These are phyloP conservation scores for Phytophthora hybrid DNA, from an alignment of 352 stramenopile genomes.

Conservation along the genomic window DNA sequence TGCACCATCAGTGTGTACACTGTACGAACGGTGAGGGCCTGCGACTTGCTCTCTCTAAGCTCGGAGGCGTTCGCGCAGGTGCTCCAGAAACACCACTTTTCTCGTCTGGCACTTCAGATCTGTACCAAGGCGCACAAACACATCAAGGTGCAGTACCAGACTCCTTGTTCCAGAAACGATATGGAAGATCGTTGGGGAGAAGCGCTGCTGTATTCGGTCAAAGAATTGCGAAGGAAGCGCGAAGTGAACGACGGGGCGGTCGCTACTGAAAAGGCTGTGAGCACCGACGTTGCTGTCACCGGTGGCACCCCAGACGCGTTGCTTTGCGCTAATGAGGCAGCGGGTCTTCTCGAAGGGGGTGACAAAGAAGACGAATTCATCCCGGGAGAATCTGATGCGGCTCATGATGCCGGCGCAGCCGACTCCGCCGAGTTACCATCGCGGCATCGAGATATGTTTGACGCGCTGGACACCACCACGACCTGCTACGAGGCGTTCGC, in stretches of 20 bases:
- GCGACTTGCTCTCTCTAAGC: slow-evolving; percentile 34
- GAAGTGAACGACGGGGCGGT: background rate
- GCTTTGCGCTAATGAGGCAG: background rate
- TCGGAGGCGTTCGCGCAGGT: slow-evolving; percentile 47
- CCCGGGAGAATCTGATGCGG: background rate
- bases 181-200: slow-evolving; percentile 32
- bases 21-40: slow-evolving; percentile 33
- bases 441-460: slow-evolving; percentile 20
- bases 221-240: background rate
- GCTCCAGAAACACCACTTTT: slow-evolving; percentile 31
- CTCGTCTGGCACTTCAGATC: slow-evolving; percentile 22
- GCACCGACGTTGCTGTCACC: background rate
- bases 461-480: slow-evolving; percentile 33
- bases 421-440: background rate
- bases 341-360: background rate
- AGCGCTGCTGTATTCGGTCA: slow-evolving; percentile 18
- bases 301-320: background rate
- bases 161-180: slow-evolving; percentile 10
- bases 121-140: slow-evolving; percentile 13
- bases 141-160: background rate
- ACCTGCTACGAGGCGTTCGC: slow-evolving; percentile 49
- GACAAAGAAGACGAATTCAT: background rate
- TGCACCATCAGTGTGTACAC: slow-evolving; percentile 47
- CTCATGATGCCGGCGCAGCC: background rate
- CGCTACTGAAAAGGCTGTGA: background rate